Conservation (phyloP, 108 stramenopile genomes). For the Nitzschia sp. region DNA sequence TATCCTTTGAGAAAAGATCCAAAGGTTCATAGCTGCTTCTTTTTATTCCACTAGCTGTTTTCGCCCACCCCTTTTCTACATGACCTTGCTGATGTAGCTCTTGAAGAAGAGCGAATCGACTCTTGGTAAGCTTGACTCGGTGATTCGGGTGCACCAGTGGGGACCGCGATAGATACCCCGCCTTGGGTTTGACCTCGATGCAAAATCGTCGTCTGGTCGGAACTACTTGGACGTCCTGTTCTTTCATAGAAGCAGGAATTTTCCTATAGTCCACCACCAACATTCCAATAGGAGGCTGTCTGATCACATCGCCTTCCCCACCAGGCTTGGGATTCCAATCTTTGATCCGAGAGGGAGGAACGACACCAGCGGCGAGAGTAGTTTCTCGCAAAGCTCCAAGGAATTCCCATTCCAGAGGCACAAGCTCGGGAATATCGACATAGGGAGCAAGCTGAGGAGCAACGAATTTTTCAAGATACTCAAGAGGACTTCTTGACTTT, state of each 20-base stretch:
- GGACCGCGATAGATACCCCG: conserved; percentile 65
- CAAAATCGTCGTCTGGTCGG: conserved; percentile 2
- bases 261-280: conserved; percentile 41
- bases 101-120: conserved; percentile 56
- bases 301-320: not conserved
- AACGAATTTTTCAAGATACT: conserved; percentile 12
- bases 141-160: conserved; percentile 59
- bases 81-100: conserved; percentile 39
- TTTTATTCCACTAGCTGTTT: not conserved
- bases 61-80: conserved; percentile 49
- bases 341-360: conserved; percentile 10
- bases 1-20: conserved; percentile 54
- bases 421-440: conserved; percentile 26
- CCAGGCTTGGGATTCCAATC: not conserved
- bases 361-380: conserved; percentile 1
- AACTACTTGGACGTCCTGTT: not conserved
- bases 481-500: not conserved
- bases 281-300: conserved; percentile 15
- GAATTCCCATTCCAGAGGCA: conserved; percentile 12
- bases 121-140: conserved; percentile 52
- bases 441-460: conserved; percentile 20
- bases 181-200: conserved; percentile 80
- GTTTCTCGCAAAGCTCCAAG: conserved; percentile 22
- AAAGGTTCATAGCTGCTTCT: conserved; percentile 43
- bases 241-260: not conserved